Evolutionary conservation across 139 green algal genomes (phyloP).

Genomic region (Chlorella sp.): DNA sequence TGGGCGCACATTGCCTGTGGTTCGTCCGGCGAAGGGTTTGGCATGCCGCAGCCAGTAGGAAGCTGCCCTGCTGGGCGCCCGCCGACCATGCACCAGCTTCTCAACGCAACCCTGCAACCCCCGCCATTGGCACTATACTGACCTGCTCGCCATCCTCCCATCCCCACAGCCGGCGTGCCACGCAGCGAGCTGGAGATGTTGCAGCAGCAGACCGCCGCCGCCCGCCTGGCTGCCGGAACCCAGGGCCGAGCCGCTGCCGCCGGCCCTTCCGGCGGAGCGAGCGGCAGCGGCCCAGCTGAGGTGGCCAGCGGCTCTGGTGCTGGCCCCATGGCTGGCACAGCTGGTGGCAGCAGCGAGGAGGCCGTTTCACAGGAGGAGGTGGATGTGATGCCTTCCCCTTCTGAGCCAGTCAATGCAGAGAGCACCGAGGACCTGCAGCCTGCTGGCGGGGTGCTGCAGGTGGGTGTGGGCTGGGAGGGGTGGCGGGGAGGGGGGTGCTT

Average conservation of each 20-base stretch:
- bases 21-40: no score
- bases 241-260: neutral
- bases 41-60: neutral
- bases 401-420: slow-evolving; percentile 6
- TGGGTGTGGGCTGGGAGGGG: no score
- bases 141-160: neutral
- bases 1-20: no score
- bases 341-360: neutral
- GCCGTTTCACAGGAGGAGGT: neutral
- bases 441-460: neutral
- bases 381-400: neutral
- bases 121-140: no score
- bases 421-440: slow-evolving; percentile 2
- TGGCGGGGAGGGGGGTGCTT: no score
- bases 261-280: neutral
- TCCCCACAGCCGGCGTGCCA: neutral
- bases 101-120: no score
- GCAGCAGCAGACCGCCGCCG: neutral
- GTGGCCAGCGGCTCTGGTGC: neutral
- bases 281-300: no score
- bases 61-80: neutral
- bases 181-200: neutral
- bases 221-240: neutral
- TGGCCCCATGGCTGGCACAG: neutral
- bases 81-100: no score